Evolutionary conservation across 257 asterid genomes (phyloP).

Genomic region (Ligustrum vulgare): DNA sequence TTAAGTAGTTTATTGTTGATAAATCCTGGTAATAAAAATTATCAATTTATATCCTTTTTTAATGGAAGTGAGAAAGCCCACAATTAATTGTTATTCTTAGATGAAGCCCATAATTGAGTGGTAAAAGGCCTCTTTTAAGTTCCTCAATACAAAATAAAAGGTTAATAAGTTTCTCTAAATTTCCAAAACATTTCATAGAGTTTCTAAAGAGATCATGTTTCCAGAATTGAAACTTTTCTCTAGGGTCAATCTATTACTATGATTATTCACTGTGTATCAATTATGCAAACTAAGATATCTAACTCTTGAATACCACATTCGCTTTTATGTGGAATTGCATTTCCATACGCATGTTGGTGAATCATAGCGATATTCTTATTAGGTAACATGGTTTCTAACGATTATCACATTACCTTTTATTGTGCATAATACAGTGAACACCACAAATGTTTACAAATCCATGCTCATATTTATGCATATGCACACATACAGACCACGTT

Average conservation of each 20-base stretch:
- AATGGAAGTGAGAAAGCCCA: not conserved
- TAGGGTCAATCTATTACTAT: not conserved
- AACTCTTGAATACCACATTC: not conserved
- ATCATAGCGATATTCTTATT: not conserved
- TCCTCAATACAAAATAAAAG: no score
- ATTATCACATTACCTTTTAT: not conserved
- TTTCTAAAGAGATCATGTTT: not conserved
- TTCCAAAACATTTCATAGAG: not conserved
- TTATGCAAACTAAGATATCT: not conserved
- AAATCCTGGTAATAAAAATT: not conserved
- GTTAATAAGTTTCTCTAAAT: not conserved
- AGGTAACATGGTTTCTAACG: not conserved
- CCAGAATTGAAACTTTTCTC: not conserved
- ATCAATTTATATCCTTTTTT: not conserved
- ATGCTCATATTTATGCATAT: not conserved
- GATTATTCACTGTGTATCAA: not conserved
- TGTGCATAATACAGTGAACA: not conserved
- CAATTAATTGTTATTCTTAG: not conserved
- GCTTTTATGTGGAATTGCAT: not conserved
- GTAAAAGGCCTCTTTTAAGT: no score
- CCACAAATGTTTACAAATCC: not conserved
- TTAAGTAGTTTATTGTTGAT: not conserved
- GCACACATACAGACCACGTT: constrained; percentile 6
- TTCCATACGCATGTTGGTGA: not conserved
- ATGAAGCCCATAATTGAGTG: not conserved